A percentile compares a stretch with the other conserved stretches of the same genome.
phyloP scores from a whole-genome alignment of 495 filamentous ascomycete genomes.

The Extremus antarcticus region DNA sequence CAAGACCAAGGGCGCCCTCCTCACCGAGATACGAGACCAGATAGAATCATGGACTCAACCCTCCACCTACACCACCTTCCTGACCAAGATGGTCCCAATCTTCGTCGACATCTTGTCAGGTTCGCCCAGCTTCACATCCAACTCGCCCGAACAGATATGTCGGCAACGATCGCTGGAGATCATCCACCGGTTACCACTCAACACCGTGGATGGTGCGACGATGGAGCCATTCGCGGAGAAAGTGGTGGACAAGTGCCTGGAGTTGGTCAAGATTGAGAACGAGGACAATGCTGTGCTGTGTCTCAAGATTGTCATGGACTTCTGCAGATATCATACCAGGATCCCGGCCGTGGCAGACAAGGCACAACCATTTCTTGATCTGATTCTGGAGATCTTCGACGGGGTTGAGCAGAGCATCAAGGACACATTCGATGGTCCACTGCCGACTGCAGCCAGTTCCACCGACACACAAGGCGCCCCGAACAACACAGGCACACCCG shows the following conservation, averaged over 20 bases:
- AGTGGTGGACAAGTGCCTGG: slow-evolving; percentile 80
- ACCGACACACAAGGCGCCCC: slow-evolving; percentile 70
- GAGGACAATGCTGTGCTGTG: slow-evolving; percentile 97
- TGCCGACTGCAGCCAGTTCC: slow-evolving; percentile 37
- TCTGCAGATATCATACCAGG: slow-evolving; percentile 84
- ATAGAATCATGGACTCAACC: slow-evolving; percentile 63
- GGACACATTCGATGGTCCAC: slow-evolving; percentile 78
- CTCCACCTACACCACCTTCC: slow-evolving; percentile 59
- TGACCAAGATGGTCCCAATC: slow-evolving; percentile 79
- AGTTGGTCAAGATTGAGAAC: slow-evolving; percentile 78
- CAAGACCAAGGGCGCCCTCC: slow-evolving; percentile 63
- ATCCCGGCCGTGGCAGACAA: slow-evolving; percentile 50
- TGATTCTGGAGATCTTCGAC: slow-evolving; percentile 93
- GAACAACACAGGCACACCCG: slow-evolving; percentile 78
- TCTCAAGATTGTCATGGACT: slow-evolving; percentile 95
- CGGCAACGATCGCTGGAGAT: slow-evolving; percentile 90
- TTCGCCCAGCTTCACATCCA: slow-evolving; percentile 81
- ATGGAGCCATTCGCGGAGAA: slow-evolving; percentile 78
- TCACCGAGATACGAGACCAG: slow-evolving; percentile 70
- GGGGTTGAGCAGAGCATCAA: slow-evolving; percentile 85
- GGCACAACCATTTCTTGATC: slow-evolving; percentile 78
- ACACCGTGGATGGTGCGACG: slow-evolving; percentile 51
- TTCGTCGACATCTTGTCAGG: slow-evolving; percentile 77
- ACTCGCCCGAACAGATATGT: slow-evolving; percentile 76
- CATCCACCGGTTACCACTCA: slow-evolving; percentile 79